These are phyloP conservation scores for Sclerotiophoma versabilis DNA, from an alignment of 2,329 filamentous ascomycete genomes.

Conservation along the genomic window DNA sequence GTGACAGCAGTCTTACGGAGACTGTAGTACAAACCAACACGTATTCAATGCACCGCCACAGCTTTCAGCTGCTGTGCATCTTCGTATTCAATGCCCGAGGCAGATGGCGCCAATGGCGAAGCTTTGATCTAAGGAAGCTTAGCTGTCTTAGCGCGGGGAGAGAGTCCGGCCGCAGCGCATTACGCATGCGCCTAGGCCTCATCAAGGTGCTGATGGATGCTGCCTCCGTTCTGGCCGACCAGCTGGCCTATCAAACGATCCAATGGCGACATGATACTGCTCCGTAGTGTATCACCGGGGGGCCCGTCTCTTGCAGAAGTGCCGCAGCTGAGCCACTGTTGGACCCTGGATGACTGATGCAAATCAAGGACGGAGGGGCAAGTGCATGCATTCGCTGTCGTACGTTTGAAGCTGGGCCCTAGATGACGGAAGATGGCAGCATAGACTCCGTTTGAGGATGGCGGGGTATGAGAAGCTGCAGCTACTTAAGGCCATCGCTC, in stretches of 20 bases:
- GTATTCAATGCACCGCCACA: constrained; percentile 2
- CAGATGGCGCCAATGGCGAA: constrained; percentile 17
- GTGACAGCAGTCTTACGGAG: background rate
- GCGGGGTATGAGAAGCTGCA: constrained; percentile 2
- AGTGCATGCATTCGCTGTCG: constrained; percentile 15
- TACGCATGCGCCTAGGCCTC: constrained; percentile 37
- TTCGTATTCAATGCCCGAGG: background rate
- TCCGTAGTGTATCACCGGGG: constrained; percentile 26
- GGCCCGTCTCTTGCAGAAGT: background rate
- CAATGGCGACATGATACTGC: constrained; percentile 21
- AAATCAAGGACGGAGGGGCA: constrained; percentile 30
- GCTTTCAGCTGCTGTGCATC: background rate
- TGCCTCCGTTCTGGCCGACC: constrained; percentile 2
- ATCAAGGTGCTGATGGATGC: constrained; percentile 21
- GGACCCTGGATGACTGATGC: constrained; percentile 30
- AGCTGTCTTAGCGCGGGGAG: constrained; percentile 7
- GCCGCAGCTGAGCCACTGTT: constrained; percentile 29
- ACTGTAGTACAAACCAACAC: background rate
- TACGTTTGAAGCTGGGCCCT: background rate
- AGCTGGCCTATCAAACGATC: constrained; percentile 4
- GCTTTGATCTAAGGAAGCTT: constrained; percentile 44
- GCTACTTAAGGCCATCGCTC: constrained; percentile 23
- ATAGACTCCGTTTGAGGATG: constrained; percentile 2
- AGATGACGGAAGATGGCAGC: constrained; percentile 22
- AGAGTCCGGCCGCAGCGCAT: constrained; percentile 13